phyloP scores from a whole-genome alignment of 257 asterid species.

The Solanum pinnatisectum region DNA sequence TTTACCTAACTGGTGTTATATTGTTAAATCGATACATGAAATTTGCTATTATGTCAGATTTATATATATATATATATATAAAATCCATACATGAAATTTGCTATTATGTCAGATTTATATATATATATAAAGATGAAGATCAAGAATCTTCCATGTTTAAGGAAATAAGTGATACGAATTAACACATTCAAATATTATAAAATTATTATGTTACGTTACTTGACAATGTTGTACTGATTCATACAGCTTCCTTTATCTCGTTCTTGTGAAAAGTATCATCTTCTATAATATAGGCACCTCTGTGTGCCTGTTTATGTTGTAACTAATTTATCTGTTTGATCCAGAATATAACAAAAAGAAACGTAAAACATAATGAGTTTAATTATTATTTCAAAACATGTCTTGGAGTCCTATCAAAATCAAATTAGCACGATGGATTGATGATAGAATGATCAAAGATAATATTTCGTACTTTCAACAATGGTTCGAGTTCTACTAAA shows the following conservation, averaged over 20 bases:
- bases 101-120: too few species aligned
- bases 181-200: background rate
- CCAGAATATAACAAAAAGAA: background rate
- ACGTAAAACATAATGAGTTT: background rate
- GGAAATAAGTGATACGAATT: background rate
- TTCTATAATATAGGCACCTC: background rate
- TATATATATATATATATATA: too few species aligned
- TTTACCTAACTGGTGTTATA: background rate
- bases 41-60: background rate
- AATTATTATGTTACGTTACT: background rate
- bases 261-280: background rate
- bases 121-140: too few species aligned
- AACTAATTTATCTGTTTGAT: background rate
- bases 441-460: background rate
- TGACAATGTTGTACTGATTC: background rate
- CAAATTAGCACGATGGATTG: background rate
- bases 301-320: background rate
- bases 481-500: too few species aligned
- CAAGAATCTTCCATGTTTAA: background rate
- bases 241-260: background rate
- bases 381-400: background rate
- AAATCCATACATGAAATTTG: background rate
- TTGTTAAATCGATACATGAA: background rate
- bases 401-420: background rate
- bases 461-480: background rate